Conservation (phyloP, 2,329 filamentous ascomycete genomes). For the Mycosphaerelloides madeirae region DNA sequence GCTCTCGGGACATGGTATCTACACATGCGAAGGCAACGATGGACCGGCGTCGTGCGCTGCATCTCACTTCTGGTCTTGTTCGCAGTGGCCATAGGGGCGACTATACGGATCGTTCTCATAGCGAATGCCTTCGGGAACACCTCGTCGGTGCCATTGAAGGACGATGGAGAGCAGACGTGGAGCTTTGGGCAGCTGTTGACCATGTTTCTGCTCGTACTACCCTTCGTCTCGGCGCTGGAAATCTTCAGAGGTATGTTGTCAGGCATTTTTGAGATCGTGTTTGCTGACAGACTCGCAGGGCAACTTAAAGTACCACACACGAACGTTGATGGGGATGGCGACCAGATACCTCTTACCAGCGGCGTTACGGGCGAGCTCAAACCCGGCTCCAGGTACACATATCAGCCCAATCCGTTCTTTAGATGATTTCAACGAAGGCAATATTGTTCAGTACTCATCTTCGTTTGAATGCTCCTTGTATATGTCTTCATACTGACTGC, state of each 20-base stretch:
- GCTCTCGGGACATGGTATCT: conserved; percentile 60
- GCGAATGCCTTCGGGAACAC: conserved; percentile 58
- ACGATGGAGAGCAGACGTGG: conserved; percentile 54
- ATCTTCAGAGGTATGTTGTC: conserved; percentile 50
- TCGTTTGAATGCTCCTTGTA: too few relatives aligned
- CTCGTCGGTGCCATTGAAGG: conserved; percentile 47
- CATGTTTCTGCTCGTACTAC: conserved; percentile 56
- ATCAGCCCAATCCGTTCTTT: conserved; percentile 16
- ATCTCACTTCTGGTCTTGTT: conserved; percentile 48
- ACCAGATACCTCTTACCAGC: conserved; percentile 17
- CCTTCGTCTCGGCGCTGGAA: conserved; percentile 56
- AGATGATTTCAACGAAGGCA: too few relatives aligned
- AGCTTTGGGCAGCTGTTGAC: conserved; percentile 61
- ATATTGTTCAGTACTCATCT: too few relatives aligned
- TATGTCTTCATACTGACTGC: too few relatives aligned
- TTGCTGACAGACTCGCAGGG: conserved; percentile 9
- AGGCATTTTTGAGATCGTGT: background rate
- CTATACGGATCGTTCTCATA: conserved; percentile 52
- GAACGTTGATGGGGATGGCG: conserved; percentile 11
- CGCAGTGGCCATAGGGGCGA: conserved; percentile 56
- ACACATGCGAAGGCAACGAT: conserved; percentile 51
- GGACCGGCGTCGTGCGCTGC: conserved; percentile 52
- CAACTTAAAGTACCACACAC: conserved; percentile 18
- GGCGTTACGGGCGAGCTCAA: conserved; percentile 9
- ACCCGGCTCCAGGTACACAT: conserved; percentile 8